Base-by-base conservation (phyloP, 179 eudicot genomes). In the Monotropa hypopitys region DNA sequence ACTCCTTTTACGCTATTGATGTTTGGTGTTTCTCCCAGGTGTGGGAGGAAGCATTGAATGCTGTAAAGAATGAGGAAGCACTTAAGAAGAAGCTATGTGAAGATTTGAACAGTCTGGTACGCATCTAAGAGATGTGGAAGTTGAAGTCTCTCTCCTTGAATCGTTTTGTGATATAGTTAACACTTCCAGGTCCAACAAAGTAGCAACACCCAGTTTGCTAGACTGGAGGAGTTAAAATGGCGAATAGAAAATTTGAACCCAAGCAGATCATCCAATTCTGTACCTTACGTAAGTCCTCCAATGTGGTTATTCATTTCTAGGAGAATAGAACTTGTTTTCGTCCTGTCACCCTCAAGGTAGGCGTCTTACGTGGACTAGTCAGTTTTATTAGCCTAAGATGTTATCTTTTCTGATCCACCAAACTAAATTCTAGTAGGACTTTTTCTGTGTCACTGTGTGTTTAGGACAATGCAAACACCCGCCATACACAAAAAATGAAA, bases 211-310 rank as follows among this genome's bases (percentile, higher is more conserved):
- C 99, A 95, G 78, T 81, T 84, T 80, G 81, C 89, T 77, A 89
- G 98, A 86, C 85, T 93, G 66, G 99, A 90, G 85, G 98, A 93
- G 82, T 80, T 95, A 76, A 95, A 95, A 85, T 84, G 91, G 80
- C 88, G 96, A 72, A 74, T 95, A 46, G 97, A 90, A 83, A 95
- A 95, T 87, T 71, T 95, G 84, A 95, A 95, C 77, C 99, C 99
- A 45, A 86, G 89, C 81, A 83, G 94, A 88, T 83, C 89, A 78
- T 88, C 93, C 32, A 71, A 59, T 30, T 32, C 75, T 7, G 56
- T 28, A 32, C 28, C 84, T 30, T 28, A 38, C 28, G 89, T 85
- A 78, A 80, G 83, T 77, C 12, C 66, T 74, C 43, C 73, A 21
- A 51, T 20, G 4, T 28, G 13, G 18, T 61, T 57, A 26, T 21